Conservation (phyloP, 2,329 filamentous ascomycete species). For the Colletotrichum paranaense region DNA sequence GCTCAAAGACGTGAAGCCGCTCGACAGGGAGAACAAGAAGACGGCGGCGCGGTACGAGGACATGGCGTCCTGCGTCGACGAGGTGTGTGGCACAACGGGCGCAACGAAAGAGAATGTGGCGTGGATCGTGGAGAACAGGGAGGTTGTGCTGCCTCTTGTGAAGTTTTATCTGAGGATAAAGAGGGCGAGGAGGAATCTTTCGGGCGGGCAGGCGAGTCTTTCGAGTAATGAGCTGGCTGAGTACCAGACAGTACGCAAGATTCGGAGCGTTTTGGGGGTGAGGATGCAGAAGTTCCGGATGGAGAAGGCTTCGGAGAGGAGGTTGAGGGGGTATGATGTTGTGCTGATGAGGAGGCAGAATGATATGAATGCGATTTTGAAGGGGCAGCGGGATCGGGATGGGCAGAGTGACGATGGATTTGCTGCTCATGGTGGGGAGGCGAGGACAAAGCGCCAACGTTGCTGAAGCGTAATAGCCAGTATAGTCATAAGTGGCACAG, state of each 20-base stretch:
- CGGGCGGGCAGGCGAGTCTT: not conserved
- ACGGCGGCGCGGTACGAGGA: slow-evolving; percentile 8
- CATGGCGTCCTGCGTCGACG: slow-evolving; percentile 13
- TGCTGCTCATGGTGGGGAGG: not conserved
- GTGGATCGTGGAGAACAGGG: slow-evolving; percentile 4
- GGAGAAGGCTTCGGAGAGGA: not conserved
- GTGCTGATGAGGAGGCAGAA: slow-evolving; percentile 6
- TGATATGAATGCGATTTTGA: not conserved
- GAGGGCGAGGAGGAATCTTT: slow-evolving; percentile 5
- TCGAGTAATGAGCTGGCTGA: slow-evolving; percentile 3
- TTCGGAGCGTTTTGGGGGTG: not conserved
- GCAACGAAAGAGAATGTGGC: slow-evolving; percentile 7
- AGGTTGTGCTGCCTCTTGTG: not conserved
- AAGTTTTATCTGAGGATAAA: slow-evolving; percentile 4
- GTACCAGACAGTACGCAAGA: slow-evolving; percentile 6
- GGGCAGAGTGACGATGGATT: not conserved
- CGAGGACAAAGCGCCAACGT: not conserved
- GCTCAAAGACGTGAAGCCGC: not conserved
- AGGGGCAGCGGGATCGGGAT: not conserved
- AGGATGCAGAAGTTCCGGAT: not conserved
- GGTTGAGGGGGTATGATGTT: not conserved
- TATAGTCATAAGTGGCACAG: not conserved
- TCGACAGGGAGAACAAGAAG: not conserved
- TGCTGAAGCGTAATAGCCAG: not conserved
- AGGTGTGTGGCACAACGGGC: not conserved